Evolutionary conservation across 1,284 basidiomycete species (phyloP).

Genomic region (Marasmius sp.): DNA sequence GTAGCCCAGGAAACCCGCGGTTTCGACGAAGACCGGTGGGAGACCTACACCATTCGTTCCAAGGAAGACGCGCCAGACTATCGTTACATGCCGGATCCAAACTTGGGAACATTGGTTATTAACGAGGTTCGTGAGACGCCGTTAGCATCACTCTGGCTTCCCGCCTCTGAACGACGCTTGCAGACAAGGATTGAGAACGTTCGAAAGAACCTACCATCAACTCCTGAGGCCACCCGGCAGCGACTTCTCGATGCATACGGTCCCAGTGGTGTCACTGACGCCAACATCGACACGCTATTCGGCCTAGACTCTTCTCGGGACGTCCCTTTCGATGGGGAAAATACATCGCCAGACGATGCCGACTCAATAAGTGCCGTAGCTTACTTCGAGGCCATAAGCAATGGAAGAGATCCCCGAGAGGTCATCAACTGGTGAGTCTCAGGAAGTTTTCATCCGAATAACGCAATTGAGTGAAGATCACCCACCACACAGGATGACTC

Average conservation of each 20-base stretch:
- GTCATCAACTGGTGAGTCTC: conserved; percentile 80
- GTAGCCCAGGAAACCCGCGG: conserved; percentile 90
- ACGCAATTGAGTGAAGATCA: neutral
- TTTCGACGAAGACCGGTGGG: conserved; percentile 80
- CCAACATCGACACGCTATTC: conserved; percentile 77
- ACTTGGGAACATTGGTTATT: conserved; percentile 80
- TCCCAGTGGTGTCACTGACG: conserved; percentile 50
- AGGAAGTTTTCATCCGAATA: neutral
- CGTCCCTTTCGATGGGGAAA: conserved; percentile 60
- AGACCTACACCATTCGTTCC: conserved; percentile 81
- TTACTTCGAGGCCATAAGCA: conserved; percentile 75
- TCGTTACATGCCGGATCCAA: conserved; percentile 97
- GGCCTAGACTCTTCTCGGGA: conserved; percentile 67
- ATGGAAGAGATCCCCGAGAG: conserved; percentile 62
- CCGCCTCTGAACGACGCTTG: conserved; percentile 1
- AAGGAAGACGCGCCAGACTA: conserved; percentile 98
- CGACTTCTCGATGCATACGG: conserved; percentile 52
- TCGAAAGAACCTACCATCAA: conserved; percentile 66
- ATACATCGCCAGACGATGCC: conserved; percentile 29
- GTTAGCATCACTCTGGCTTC: neutral
- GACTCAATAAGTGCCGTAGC: conserved; percentile 45
- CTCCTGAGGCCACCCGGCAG: conserved; percentile 67
- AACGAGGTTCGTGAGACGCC: conserved; percentile 44
- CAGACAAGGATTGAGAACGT: conserved; percentile 66
- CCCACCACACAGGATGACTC: conserved; percentile 66